These are phyloP conservation scores for Hypoxylon lenormandii DNA, from an alignment of 495 filamentous ascomycete genomes.

Conservation along the genomic window DNA sequence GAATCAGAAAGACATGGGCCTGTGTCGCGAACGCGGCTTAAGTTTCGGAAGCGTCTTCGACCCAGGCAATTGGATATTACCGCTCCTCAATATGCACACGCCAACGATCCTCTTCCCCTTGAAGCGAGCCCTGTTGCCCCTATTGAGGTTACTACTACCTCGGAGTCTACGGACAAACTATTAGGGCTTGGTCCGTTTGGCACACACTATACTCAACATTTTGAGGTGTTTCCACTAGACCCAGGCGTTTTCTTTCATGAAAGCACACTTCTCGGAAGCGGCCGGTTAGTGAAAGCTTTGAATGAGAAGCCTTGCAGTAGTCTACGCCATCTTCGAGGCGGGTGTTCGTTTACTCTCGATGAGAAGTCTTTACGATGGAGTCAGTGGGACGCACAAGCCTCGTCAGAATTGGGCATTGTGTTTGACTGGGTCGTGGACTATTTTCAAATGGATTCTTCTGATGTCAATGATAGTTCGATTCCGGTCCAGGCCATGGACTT, in stretches of 20 bases:
- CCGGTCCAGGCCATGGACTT: constrained; percentile 54
- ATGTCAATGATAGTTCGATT: constrained; percentile 2
- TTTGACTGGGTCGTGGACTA: constrained; percentile 68
- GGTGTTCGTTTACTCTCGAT: constrained; percentile 58
- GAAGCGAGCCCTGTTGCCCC: constrained; percentile 32
- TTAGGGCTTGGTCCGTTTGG: constrained; percentile 69
- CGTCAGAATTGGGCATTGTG: constrained; percentile 72
- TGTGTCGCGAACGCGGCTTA: constrained; percentile 43
- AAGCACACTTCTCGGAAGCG: constrained; percentile 79
- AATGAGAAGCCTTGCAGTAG: constrained; percentile 49
- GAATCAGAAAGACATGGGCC: constrained; percentile 45
- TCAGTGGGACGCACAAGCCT: constrained; percentile 74
- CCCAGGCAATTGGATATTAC: constrained; percentile 67
- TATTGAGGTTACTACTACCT: constrained; percentile 33
- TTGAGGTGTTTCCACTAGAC: constrained; percentile 75
- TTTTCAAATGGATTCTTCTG: constrained; percentile 32
- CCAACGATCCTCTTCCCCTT: constrained; percentile 61
- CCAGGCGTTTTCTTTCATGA: constrained; percentile 80
- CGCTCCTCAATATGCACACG: constrained; percentile 62
- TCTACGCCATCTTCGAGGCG: constrained; percentile 45
- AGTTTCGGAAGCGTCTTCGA: constrained; percentile 60
- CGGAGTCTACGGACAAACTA: constrained; percentile 59
- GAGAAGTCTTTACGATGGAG: constrained; percentile 71
- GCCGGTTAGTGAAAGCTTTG: constrained; percentile 68
- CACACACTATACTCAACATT: constrained; percentile 77